phyloP scores from a whole-genome alignment of 2,329 filamentous ascomycete genomes.

The Grosmannia penicillata region DNA sequence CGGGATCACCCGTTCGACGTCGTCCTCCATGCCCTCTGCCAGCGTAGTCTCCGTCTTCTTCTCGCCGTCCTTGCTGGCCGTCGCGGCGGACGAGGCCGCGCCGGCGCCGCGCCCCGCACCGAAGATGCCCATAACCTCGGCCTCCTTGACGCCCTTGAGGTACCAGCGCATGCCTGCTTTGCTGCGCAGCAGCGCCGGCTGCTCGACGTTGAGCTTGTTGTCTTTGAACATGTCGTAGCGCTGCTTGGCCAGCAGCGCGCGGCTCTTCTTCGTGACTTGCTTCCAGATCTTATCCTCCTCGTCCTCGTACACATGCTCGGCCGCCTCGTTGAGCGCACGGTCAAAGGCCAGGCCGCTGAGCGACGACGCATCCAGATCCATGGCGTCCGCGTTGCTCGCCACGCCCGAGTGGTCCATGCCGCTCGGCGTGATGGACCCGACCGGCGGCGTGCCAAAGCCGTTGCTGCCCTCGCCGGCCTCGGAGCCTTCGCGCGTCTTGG shows the following conservation, averaged over 20 bases:
- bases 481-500: constrained; percentile 52
- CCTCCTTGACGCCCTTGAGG: constrained; percentile 62
- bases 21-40: constrained; percentile 87
- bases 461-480: constrained; percentile 70
- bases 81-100: not conserved
- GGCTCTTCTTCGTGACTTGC: constrained; percentile 93
- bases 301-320: constrained; percentile 70
- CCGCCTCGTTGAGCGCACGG: constrained; percentile 48
- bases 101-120: not conserved
- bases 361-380: constrained; percentile 73
- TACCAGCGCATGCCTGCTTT: constrained; percentile 85
- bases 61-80: constrained; percentile 11
- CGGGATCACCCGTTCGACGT: constrained; percentile 70
- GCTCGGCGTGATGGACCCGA: constrained; percentile 53
- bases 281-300: constrained; percentile 98
- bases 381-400: constrained; percentile 64
- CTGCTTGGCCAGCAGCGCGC: constrained; percentile 73
- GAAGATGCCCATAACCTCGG: constrained; percentile 32
- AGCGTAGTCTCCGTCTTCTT: constrained; percentile 50
- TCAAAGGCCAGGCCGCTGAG: constrained; percentile 50
- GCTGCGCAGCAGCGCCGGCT: constrained; percentile 70
- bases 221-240: constrained; percentile 75
- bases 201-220: constrained; percentile 71
- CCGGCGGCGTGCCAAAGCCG: constrained; percentile 70
- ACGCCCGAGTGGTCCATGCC: constrained; percentile 49